A percentile compares a stretch with the other conserved stretches of the same genome.
These are phyloP conservation scores for Alternaria consortialis DNA, from an alignment of 2,329 filamentous ascomycete genomes.

Conservation along the genomic window DNA sequence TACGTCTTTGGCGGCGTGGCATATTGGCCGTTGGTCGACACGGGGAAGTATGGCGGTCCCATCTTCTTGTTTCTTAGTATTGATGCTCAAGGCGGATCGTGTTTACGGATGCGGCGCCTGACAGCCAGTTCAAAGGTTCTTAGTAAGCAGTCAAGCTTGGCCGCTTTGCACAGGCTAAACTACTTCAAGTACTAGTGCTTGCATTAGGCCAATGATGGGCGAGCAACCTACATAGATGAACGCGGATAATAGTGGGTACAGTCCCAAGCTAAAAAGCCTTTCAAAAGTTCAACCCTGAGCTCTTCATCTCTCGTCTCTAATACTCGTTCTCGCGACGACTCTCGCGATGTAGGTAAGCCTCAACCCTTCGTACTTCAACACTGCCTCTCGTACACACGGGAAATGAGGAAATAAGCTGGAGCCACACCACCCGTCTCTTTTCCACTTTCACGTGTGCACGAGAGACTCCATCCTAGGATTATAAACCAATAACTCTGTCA, in stretches of 20 bases:
- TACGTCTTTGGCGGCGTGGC: slow-evolving; percentile 57
- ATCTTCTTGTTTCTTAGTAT: slow-evolving; percentile 19
- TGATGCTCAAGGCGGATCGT: neutral
- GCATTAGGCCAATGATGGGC: neutral
- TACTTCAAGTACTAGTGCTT: rapidly evolving
- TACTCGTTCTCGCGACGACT: neutral
- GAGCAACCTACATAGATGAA: neutral
- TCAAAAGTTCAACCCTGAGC: neutral
- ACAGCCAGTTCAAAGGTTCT: neutral
- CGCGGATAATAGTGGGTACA: neutral
- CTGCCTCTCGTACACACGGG: neutral
- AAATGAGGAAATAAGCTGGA: too few species aligned
- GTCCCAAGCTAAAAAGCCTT: slow-evolving; percentile 11
- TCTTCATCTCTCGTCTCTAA: neutral
- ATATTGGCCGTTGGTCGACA: slow-evolving; percentile 29
- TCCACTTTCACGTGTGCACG: too few species aligned
- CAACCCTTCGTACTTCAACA: neutral
- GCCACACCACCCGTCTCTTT: too few species aligned
- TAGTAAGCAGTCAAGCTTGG: neutral
- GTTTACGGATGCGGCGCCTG: neutral
- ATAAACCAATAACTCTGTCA: slow-evolving; percentile 85
- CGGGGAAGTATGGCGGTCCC: slow-evolving; percentile 30
- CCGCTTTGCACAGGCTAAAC: neutral
- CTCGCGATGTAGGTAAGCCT: neutral
- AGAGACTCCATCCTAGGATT: slow-evolving; percentile 46